Percentiles rank a stretch among this genome's conserved stretches.
Conservation (phyloP, 768 basidiomycete genomes). For the Trametes maxima region DNA sequence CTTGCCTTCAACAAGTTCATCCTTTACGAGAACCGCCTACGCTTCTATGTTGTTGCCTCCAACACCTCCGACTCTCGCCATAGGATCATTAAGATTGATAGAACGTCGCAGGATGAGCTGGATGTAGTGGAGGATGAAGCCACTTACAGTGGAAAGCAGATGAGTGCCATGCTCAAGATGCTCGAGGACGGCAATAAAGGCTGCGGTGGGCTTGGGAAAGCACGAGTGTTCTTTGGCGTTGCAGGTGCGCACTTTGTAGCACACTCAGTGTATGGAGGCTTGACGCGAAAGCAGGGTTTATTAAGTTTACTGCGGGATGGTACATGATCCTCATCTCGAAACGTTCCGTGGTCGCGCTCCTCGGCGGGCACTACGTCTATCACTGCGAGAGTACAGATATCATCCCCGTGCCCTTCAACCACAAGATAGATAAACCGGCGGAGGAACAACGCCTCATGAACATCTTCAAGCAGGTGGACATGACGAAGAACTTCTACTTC, state of each 20-base stretch:
- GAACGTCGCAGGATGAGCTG: conserved; percentile 76
- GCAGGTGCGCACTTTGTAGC: conserved; percentile 53
- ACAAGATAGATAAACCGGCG: conserved; percentile 82
- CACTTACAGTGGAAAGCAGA: conserved; percentile 86
- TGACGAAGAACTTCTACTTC: conserved; percentile 99
- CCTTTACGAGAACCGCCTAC: conserved; percentile 88
- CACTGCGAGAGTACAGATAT: conserved; percentile 94
- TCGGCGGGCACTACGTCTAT: conserved; percentile 95
- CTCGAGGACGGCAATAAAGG: conserved; percentile 92
- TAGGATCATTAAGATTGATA: conserved; percentile 91
- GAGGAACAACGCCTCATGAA: conserved; percentile 90
- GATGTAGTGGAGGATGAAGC: conserved; percentile 84
- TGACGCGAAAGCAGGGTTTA: conserved; percentile 62
- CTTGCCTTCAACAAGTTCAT: conserved; percentile 77
- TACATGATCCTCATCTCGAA: conserved; percentile 92
- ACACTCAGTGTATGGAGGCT: neutral
- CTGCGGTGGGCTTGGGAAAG: conserved; percentile 84
- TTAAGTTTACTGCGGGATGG: conserved; percentile 94
- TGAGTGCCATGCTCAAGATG: conserved; percentile 92
- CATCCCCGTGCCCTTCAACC: conserved; percentile 72
- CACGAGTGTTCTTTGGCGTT: conserved; percentile 78
- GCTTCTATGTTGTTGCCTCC: conserved; percentile 91
- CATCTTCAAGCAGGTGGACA: conserved; percentile 94
- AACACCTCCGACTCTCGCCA: conserved; percentile 88
- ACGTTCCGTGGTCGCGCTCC: conserved; percentile 86